Evolutionary conservation across 305 asterid species (phyloP).

Genomic region (Solanum hybrid): DNA sequence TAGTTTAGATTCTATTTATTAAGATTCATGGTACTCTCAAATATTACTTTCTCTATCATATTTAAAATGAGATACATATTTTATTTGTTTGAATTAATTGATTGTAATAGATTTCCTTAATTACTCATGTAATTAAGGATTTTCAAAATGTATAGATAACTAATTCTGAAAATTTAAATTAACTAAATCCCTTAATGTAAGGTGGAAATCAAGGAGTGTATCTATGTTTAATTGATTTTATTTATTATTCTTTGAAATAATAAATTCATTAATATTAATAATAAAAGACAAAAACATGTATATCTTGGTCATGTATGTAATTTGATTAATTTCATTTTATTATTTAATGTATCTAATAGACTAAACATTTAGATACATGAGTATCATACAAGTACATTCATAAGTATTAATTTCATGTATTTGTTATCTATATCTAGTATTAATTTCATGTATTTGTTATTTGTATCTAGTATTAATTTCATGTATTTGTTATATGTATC

Average conservation of each 20-base stretch:
- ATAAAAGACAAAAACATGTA: background rate
- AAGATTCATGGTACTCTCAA: background rate
- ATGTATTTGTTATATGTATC: background rate
- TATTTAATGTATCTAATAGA: background rate
- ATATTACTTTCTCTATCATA: background rate
- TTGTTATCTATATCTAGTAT: too few species aligned
- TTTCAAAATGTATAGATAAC: too few species aligned
- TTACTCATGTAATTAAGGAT: background rate
- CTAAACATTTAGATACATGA: background rate
- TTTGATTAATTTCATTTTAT: too few species aligned
- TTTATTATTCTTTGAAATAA: background rate
- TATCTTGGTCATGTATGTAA: background rate
- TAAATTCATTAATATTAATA: background rate
- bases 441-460: background rate
- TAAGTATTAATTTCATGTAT: background rate
- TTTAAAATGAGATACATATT: background rate
- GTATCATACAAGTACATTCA: background rate
- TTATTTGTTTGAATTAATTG: background rate
- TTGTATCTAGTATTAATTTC: background rate
- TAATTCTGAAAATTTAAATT: too few species aligned
- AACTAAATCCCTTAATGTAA: too few species aligned
- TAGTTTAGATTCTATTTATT: background rate
- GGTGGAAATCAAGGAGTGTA: too few species aligned
- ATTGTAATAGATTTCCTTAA: background rate
- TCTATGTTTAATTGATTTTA: too few species aligned